These are phyloP conservation scores for Euphorbia celastroides DNA, from an alignment of 441 rosid genomes.

Conservation along the genomic window DNA sequence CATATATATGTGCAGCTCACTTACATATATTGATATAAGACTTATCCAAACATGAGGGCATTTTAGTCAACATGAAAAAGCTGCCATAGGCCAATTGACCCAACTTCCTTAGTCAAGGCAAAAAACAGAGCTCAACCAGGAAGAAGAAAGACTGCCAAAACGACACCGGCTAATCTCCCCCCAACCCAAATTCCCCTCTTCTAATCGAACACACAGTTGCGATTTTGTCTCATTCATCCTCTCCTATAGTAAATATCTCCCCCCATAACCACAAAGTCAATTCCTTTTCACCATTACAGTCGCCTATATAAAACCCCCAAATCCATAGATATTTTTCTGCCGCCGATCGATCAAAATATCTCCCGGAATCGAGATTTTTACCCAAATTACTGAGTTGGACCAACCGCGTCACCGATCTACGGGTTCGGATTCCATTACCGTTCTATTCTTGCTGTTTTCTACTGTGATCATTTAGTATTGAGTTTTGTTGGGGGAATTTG, in stretches of 20 bases:
- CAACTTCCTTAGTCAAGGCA: no score
- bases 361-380: background rate
- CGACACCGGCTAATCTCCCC: background rate
- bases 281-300: constrained; percentile 2
- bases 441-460: no score
- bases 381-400: background rate
- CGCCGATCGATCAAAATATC: constrained; percentile 8
- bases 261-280: background rate
- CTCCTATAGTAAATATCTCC: constrained; percentile 15
- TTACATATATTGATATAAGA: no score
- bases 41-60: background rate
- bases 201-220: background rate
- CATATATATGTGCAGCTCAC: no score
- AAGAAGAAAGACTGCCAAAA: background rate
- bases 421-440: no score
- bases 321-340: background rate
- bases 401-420: constrained; percentile 10
- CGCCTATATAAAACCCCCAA: background rate
- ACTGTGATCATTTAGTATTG: constrained; percentile 11
- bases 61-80: background rate
- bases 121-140: background rate
- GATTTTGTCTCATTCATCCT: constrained; percentile 11
- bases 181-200: background rate
- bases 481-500: background rate
- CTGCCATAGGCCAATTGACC: no score